These are phyloP conservation scores for Microstegium vimineum DNA, from an alignment of 176 grass and related monocot genomes.

Conservation along the genomic window DNA sequence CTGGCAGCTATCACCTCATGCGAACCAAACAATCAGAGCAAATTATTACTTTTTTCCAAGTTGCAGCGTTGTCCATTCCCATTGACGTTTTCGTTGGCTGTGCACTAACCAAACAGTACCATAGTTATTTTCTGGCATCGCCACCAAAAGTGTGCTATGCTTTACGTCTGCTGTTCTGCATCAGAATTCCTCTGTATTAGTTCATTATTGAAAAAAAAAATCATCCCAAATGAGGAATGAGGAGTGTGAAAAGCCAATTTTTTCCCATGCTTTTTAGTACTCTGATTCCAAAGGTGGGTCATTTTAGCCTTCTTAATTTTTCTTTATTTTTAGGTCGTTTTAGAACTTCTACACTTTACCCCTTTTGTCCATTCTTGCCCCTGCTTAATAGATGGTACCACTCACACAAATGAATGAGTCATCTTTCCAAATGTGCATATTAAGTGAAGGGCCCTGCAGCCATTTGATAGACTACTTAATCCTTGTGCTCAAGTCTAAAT, in stretches of 20 bases:
- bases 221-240: not conserved
- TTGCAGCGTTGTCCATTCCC: not conserved
- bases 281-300: not conserved
- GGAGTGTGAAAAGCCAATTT: not conserved
- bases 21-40: not conserved
- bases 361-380: not conserved
- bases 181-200: not conserved
- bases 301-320: not conserved
- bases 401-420: not conserved
- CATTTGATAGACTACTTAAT: not conserved
- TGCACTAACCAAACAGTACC: not conserved
- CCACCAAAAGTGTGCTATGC: not conserved
- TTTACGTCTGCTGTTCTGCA: too few species aligned
- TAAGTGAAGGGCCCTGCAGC: not conserved
- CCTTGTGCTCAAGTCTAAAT: not conserved
- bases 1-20: not conserved
- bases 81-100: not conserved
- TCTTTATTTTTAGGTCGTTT: not conserved
- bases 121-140: not conserved
- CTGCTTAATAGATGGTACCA: not conserved
- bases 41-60: not conserved
- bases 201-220: not conserved
- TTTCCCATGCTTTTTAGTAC: not conserved
- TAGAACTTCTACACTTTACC: not conserved
- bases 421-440: not conserved